phyloP scores from a whole-genome alignment of 2,329 filamentous ascomycete genomes.

The Davidsoniella eucalypti region DNA sequence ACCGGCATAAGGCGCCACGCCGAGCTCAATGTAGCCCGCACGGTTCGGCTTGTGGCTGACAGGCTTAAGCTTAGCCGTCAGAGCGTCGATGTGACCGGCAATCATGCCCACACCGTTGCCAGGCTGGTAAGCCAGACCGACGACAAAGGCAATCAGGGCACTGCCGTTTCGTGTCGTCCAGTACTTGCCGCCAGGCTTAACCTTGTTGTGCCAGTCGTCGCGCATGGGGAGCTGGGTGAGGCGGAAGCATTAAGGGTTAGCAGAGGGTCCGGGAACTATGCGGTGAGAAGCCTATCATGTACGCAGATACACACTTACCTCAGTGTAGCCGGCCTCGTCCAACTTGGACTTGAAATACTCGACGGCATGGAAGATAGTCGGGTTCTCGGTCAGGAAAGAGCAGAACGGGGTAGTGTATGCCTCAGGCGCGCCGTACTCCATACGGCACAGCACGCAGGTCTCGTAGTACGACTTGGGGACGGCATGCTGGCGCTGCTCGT shows the following conservation, averaged over 20 bases:
- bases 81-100: slow-evolving; percentile 81
- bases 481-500: slow-evolving; percentile 12
- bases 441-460: slow-evolving; percentile 23
- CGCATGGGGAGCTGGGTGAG: slow-evolving; percentile 51
- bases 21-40: slow-evolving; percentile 75
- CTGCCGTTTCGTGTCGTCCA: slow-evolving; percentile 74
- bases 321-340: slow-evolving; percentile 53
- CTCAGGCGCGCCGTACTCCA: slow-evolving; percentile 33
- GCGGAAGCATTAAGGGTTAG: background rate
- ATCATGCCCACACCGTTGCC: slow-evolving; percentile 81
- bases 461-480: background rate
- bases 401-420: slow-evolving; percentile 71
- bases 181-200: slow-evolving; percentile 75
- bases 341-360: slow-evolving; percentile 61
- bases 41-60: slow-evolving; percentile 70
- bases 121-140: slow-evolving; percentile 64
- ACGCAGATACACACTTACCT: slow-evolving; percentile 34
- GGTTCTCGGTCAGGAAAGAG: slow-evolving; percentile 75
- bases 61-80: slow-evolving; percentile 84
- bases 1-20: slow-evolving; percentile 84
- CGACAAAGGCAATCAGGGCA: slow-evolving; percentile 67
- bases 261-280: slow-evolving; percentile 13
- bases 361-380: slow-evolving; percentile 85
- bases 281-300: background rate
- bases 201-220: slow-evolving; percentile 55